Evolutionary conservation across 352 stramenopile species (phyloP), one percentile per base, ranked within the genome.

Genomic region (Peronospora destructor): DNA sequence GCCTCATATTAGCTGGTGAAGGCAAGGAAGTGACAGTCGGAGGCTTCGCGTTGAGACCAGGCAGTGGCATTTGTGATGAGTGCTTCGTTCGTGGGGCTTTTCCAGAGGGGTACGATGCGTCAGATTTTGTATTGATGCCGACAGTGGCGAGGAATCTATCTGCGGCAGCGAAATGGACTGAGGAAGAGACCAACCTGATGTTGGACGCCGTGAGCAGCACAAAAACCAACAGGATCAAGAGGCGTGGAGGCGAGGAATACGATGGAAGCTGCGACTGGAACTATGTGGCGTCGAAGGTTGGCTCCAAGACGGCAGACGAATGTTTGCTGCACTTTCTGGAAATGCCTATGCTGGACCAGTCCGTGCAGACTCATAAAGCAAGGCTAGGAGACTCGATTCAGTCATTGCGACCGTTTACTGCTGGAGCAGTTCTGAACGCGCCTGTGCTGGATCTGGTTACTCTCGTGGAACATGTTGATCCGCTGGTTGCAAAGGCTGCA

Each of bases 241-340:
- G 43, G 37, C 30, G 7, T 10, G 0, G 46, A 47, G 14, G 53
- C 4, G 66, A 65, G 1, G 45, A 62, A 0, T 52, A 71, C 14
- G 52, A 70, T 13, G 60, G 76, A 5, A 71, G 53, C 30, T 84
- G 76, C 47, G 78, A 92, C 55, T 92, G 81, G 81, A 87, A 88
- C 47, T 66, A 72, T 34, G 71, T 92, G 25, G 76, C 77, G 2
- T 64, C 60, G n/a, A 82, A 80, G 35, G 68, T 92, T 6, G 62
- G 66, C 34, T 74, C 61, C 7, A 90, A 88, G 59, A 80, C 71
- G 12, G 71, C 78, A 3, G 69, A 88, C n/a, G 74, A 88, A 40
- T 92, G 78, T 42, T 56, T 92, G 49, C 46, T 87, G 40, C 78
- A 84, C 29, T 92, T 92, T 59, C 64, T 92, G 8, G 68, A 87